Percentiles rank a stretch among this genome's conserved stretches.
These are phyloP conservation scores for Cunninghamia lanceolata DNA, from an alignment of 75 land plant genomes.

Conservation along the genomic window DNA sequence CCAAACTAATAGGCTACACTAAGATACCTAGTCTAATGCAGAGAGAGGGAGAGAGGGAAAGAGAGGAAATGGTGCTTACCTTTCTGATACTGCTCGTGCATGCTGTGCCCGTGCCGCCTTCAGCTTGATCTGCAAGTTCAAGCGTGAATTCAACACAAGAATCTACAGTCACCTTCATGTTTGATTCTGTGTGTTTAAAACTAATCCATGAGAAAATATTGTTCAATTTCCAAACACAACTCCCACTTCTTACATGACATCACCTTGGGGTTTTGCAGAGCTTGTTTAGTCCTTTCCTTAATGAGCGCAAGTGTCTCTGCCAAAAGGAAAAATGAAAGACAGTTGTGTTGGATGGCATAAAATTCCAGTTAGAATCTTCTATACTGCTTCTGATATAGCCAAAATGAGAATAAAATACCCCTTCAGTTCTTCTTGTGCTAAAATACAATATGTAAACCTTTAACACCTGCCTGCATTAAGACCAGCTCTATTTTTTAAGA, in stretches of 20 bases:
- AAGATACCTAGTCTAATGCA: not conserved
- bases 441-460: not conserved
- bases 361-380: not conserved
- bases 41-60: not conserved
- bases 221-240: not conserved
- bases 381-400: not conserved
- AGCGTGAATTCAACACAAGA: not conserved
- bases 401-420: not conserved
- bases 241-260: conserved; percentile 66
- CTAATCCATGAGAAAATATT: not conserved
- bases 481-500: not conserved
- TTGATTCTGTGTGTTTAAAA: not conserved
- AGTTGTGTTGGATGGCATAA: not conserved
- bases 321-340: not conserved
- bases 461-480: not conserved
- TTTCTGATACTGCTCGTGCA: not conserved
- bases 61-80: not conserved
- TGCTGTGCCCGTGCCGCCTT: not conserved
- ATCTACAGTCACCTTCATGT: not conserved
- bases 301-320: conserved; percentile 68
- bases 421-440: not conserved
- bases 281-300: conserved; percentile 66
- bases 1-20: not conserved
- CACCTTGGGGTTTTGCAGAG: conserved; percentile 91
- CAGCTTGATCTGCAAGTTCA: conserved; percentile 3